Evolutionary conservation across 2,329 filamentous ascomycete genomes (phyloP).

Genomic region (Verticillium nonalfalfae): DNA sequence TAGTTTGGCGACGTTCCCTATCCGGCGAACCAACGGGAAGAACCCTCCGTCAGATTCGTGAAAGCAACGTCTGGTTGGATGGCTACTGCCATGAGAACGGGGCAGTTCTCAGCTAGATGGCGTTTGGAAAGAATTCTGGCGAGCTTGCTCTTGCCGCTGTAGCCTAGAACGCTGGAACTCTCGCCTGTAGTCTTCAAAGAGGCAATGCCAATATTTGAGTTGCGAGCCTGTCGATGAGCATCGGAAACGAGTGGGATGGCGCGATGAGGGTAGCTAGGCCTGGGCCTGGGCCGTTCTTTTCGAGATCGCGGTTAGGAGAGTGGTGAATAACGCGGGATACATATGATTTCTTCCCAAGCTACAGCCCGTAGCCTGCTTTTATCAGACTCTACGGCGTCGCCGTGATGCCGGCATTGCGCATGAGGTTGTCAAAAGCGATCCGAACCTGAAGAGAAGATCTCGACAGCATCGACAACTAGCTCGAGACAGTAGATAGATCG

Average conservation of each 20-base stretch:
- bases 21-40: background rate
- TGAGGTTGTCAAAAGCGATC: slow-evolving; percentile 32
- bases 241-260: slow-evolving; percentile 19
- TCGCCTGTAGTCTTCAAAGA: slow-evolving; percentile 17
- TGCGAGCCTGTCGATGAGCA: slow-evolving; percentile 12
- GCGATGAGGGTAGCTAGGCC: slow-evolving; percentile 17
- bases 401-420: slow-evolving; percentile 40
- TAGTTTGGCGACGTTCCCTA: background rate
- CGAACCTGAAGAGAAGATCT: slow-evolving; percentile 23
- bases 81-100: slow-evolving; percentile 15
- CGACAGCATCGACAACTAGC: slow-evolving; percentile 32
- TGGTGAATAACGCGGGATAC: slow-evolving; percentile 36
- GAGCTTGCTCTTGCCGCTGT: slow-evolving; percentile 23
- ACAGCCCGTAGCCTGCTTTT: slow-evolving; percentile 37
- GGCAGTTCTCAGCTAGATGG: slow-evolving; percentile 17
- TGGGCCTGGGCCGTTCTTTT: slow-evolving; percentile 14
- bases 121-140: slow-evolving; percentile 21
- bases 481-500: slow-evolving; percentile 33
- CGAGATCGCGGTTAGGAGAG: slow-evolving; percentile 23
- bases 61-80: slow-evolving; percentile 20
- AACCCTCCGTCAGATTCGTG: slow-evolving; percentile 15
- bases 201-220: slow-evolving; percentile 20
- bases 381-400: slow-evolving; percentile 25
- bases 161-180: slow-evolving; percentile 10
- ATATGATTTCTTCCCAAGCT: slow-evolving; percentile 42